phyloP scores from a whole-genome alignment of 169 alveolate species.

The Plasmodium vivax region DNA sequence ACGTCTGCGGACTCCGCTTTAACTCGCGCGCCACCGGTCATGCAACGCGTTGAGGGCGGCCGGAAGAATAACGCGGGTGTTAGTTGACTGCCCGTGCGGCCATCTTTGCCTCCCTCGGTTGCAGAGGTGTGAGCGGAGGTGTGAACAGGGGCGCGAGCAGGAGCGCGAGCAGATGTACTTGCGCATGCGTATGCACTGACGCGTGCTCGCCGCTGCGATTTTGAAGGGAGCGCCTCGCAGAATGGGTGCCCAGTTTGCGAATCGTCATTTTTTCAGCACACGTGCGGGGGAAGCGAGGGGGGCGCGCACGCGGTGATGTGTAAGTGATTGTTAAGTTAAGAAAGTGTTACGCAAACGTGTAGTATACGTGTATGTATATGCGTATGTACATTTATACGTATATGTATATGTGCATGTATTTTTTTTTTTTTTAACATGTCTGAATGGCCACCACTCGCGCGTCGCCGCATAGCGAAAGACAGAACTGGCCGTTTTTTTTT shows the following conservation, averaged over 20 bases:
- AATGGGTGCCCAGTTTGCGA: neutral
- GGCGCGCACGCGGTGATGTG: neutral
- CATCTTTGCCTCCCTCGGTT: neutral
- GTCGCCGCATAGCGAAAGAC: neutral
- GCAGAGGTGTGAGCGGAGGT: neutral
- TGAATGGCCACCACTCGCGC: neutral
- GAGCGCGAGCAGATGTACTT: neutral
- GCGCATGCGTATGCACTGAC: neutral
- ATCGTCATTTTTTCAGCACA: neutral
- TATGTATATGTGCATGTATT: slow-evolving; percentile 7
- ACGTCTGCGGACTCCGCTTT: neutral
- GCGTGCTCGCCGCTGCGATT: neutral
- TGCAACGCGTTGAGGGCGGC: neutral
- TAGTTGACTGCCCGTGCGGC: neutral
- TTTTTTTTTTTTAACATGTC: slow-evolving; percentile 7
- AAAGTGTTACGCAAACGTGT: neutral
- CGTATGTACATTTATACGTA: neutral
- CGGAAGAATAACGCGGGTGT: neutral
- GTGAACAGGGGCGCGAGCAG: neutral
- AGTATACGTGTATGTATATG: neutral
- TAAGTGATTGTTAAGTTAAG: neutral
- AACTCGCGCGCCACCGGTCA: neutral
- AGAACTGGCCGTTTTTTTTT: neutral
- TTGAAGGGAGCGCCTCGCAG: neutral
- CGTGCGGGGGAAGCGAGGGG: neutral